Evolutionary conservation across 495 filamentous ascomycete genomes (phyloP), one percentile per base, ranked within the genome.

Genomic region (Aspergillus carlsbadensis): DNA sequence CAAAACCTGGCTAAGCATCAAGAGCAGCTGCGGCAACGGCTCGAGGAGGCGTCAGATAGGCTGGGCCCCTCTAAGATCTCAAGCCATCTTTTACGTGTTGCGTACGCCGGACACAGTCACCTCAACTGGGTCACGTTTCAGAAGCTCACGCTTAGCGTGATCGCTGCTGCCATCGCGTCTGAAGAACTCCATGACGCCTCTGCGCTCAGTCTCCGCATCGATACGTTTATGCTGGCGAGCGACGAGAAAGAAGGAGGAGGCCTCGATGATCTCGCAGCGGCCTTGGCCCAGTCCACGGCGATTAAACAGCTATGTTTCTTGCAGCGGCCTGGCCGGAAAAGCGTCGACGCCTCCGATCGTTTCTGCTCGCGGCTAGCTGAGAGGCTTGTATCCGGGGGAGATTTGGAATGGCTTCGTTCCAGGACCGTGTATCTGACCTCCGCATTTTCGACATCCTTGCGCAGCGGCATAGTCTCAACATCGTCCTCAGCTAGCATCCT

Each of bases 221-320:
- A 61, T 57, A 1, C 1, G 39, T 54, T 57, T 24, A n/a, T 17
- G 37, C 37, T 41, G n/a, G 26, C 26, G 26, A 29, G 26, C 3
- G 26, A 29, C 26, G 26, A 29, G 26, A 29, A 29, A 29, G 48
- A 54, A 34, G 53, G 26, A 34, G 53, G 26, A 42, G 52, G 37
- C 20, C 49, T 61, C 15, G 15, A 15, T 44, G 42, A 57, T 41
- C 53, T 61, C 14, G 41, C 34, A 37, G 45, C 42, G 53, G 48
- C 42, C 22, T 41, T 61, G 41, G 45, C 53, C 8, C 48, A 61
- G 41, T 57, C 48, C 35, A 57, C 52, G 33, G 24, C 18, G 17
- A 53, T 61, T n/a, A 11, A 57, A 53, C 58, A 61, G 53, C 58
- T 61, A 42, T 61, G 47, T 17, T 61, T 61, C 22, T 48, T 61